phyloP scores from a whole-genome alignment of 176 grass and related monocot species.

The Aechmea fasciata region DNA sequence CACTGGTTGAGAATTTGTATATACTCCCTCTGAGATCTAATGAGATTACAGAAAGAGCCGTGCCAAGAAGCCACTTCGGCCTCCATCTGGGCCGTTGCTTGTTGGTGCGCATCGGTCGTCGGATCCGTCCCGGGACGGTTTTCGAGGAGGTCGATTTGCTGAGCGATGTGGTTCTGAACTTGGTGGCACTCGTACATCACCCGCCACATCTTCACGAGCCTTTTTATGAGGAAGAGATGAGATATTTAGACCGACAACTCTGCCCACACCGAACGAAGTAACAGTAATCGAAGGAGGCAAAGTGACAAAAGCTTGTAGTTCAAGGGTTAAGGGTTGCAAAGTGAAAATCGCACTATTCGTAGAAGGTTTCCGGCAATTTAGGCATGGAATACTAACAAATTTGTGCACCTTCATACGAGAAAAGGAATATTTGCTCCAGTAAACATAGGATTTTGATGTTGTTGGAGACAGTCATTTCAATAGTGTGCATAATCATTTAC shows the following conservation, averaged over 20 bases:
- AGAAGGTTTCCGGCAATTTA: too few relatives aligned
- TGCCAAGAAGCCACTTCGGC: constrained; percentile 81
- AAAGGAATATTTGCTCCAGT: too few relatives aligned
- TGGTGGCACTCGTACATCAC: constrained; percentile 93
- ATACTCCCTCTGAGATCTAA: constrained; percentile 69
- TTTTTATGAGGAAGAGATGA: constrained; percentile 29
- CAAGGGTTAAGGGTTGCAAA: too few relatives aligned
- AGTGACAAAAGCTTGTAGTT: not conserved
- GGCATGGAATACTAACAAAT: too few relatives aligned
- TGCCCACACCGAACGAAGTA: too few relatives aligned
- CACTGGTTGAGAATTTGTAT: constrained; percentile 64
- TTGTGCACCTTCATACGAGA: too few relatives aligned
- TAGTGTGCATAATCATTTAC: too few relatives aligned
- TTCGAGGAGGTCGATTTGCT: constrained; percentile 56
- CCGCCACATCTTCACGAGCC: constrained; percentile 91
- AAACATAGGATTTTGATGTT: too few relatives aligned
- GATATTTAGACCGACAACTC: not conserved
- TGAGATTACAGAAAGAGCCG: constrained; percentile 67
- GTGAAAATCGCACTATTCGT: too few relatives aligned
- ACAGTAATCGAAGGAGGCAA: not conserved
- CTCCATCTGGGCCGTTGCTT: constrained; percentile 77
- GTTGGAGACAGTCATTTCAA: too few relatives aligned
- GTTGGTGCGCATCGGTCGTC: constrained; percentile 62
- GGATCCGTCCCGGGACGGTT: constrained; percentile 58
- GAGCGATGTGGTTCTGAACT: constrained; percentile 72